Evolutionary conservation across 164 flowering plant species (phyloP).

Genomic region (Vitis rupestris): DNA sequence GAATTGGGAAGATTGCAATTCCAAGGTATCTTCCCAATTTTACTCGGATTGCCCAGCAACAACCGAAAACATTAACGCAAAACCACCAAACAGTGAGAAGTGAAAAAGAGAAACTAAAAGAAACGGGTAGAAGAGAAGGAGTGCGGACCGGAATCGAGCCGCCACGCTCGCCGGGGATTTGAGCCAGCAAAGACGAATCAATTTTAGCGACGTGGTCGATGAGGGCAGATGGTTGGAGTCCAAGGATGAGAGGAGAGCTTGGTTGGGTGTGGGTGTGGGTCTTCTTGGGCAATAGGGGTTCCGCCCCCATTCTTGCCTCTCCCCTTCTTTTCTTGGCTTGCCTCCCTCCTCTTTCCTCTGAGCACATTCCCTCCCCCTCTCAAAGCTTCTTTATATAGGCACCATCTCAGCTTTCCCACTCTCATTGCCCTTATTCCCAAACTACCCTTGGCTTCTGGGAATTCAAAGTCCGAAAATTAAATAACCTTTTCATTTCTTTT

Average conservation of each 20-base stretch:
- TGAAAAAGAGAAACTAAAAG: background rate
- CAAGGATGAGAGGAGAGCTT: conserved; percentile 54
- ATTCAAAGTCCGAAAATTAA: too few species aligned
- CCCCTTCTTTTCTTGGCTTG: background rate
- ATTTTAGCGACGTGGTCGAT: conserved; percentile 86
- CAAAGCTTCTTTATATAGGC: too few species aligned
- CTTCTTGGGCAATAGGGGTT: conserved; percentile 13
- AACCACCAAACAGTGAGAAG: background rate
- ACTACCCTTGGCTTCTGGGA: too few species aligned
- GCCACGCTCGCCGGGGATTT: conserved; percentile 83
- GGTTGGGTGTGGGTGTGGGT: background rate
- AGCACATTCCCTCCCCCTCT: too few species aligned
- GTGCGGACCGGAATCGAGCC: conserved; percentile 73
- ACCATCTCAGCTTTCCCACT: too few species aligned
- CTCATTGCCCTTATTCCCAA: too few species aligned
- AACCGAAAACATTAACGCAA: background rate
- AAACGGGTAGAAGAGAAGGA: background rate
- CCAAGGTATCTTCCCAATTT: too few species aligned
- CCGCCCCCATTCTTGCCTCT: conserved; percentile 29
- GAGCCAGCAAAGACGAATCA: conserved; percentile 73
- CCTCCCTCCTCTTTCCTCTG: too few species aligned
- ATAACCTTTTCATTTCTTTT: too few species aligned
- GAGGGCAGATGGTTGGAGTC: conserved; percentile 86
- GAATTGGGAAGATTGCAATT: too few species aligned
- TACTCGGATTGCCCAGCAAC: background rate